phyloP scores from a whole-genome alignment of 2,329 filamentous ascomycete genomes.

The Epichloe bromicola region DNA sequence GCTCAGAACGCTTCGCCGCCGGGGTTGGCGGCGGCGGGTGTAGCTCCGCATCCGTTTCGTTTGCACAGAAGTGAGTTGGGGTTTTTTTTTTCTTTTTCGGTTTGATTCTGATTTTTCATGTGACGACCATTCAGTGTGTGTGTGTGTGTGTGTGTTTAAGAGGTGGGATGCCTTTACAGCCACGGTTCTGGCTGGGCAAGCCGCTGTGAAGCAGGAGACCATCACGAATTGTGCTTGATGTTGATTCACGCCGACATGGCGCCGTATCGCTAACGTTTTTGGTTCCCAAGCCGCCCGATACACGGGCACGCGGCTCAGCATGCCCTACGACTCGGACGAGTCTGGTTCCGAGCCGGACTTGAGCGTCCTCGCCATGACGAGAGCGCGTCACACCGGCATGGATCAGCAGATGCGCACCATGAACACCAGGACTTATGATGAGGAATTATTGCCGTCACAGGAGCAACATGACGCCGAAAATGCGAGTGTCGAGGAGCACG shows the following conservation, averaged over 20 bases:
- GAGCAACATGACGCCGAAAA: constrained; percentile 21
- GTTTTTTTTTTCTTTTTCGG: no score
- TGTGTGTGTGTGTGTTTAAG: no score
- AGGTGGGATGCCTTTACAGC: no score
- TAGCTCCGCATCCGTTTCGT: constrained; percentile 24
- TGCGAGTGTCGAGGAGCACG: constrained; percentile 15
- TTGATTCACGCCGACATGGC: not conserved
- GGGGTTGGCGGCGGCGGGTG: constrained; percentile 10
- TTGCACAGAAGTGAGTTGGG: constrained; percentile 22
- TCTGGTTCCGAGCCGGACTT: constrained; percentile 25
- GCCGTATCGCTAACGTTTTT: constrained; percentile 7
- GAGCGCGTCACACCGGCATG: constrained; percentile 12
- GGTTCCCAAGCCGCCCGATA: constrained; percentile 15
- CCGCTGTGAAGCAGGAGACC: no score
- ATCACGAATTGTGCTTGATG: no score
- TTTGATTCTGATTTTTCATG: not conserved
- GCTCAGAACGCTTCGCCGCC: constrained; percentile 8
- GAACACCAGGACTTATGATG: constrained; percentile 18
- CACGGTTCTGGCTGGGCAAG: no score
- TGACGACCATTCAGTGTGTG: not conserved
- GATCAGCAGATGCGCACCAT: constrained; percentile 14
- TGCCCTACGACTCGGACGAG: constrained; percentile 24
- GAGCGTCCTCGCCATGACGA: constrained; percentile 23
- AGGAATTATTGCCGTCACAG: constrained; percentile 15
- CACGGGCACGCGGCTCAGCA: constrained; percentile 20